Conservation (phyloP, 2,329 filamentous ascomycete genomes). For the Botrytis squamosa region DNA sequence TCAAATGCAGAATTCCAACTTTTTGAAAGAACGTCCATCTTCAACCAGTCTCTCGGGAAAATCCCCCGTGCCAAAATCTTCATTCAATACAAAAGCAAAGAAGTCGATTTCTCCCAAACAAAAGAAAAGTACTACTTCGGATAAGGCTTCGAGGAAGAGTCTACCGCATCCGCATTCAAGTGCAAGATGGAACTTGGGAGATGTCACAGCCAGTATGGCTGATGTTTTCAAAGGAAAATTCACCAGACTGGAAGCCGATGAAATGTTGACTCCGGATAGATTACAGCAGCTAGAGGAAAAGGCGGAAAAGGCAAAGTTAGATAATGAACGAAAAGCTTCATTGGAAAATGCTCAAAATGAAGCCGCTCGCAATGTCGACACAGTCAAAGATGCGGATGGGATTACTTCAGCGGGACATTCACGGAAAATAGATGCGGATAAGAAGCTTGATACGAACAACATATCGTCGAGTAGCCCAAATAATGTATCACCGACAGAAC, state of each 20-base stretch:
- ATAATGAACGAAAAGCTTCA: constrained; percentile 28
- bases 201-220: constrained; percentile 56
- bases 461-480: constrained; percentile 35
- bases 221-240: constrained; percentile 57
- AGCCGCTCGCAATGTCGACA: constrained; percentile 1
- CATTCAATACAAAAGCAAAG: constrained; percentile 44
- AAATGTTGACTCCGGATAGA: constrained; percentile 56
- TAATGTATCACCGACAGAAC: constrained; percentile 46
- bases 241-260: constrained; percentile 53
- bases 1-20: constrained; percentile 19
- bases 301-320: constrained; percentile 24
- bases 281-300: constrained; percentile 43
- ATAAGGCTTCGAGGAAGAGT: constrained; percentile 14
- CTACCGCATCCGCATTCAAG: constrained; percentile 30
- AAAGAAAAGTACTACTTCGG: constrained; percentile 39
- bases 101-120: constrained; percentile 35
- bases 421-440: background rate
- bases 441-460: constrained; percentile 3
- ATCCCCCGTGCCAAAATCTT: constrained; percentile 34
- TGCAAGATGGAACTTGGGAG: constrained; percentile 53
- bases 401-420: background rate
- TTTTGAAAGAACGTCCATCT: constrained; percentile 23
- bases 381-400: background rate
- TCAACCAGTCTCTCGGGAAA: constrained; percentile 27
- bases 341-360: constrained; percentile 26